A percentile compares a stretch with the other conserved stretches of the same genome.
Conservation (phyloP, 2,329 filamentous ascomycete genomes). For the Lojkania enalia region DNA sequence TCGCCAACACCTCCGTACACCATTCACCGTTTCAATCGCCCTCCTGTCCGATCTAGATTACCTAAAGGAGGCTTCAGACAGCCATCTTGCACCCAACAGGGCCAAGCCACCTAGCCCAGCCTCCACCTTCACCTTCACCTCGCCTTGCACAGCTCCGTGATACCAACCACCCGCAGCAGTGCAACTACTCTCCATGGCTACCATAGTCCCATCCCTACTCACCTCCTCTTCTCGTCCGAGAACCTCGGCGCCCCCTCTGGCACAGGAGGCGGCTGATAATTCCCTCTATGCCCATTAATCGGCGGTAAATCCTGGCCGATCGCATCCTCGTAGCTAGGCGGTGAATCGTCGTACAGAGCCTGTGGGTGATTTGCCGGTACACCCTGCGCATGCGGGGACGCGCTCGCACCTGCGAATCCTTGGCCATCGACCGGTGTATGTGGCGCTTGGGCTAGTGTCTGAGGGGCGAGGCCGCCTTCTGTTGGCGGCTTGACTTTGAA, state of each 20-base stretch:
- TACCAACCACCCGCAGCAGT: no score
- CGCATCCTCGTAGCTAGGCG: conserved; percentile 92
- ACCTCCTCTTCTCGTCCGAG: conserved; percentile 42
- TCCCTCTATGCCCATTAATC: conserved; percentile 70
- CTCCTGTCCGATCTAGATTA: no score
- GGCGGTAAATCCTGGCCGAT: conserved; percentile 78
- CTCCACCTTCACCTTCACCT: no score
- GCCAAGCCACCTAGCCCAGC: no score
- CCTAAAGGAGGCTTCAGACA: no score
- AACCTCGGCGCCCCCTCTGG: conserved; percentile 43
- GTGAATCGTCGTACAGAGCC: conserved; percentile 70
- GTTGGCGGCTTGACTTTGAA: conserved; percentile 15
- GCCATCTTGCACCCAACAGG: no score
- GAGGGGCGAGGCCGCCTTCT: conserved; percentile 9
- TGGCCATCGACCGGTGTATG: conserved; percentile 29
- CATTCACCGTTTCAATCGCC: no score
- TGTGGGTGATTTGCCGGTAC: conserved; percentile 25
- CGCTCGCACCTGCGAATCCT: conserved; percentile 23
- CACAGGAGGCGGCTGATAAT: conserved; percentile 57
- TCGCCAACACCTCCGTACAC: no score
- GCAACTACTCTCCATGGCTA: no score
- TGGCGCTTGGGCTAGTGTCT: conserved; percentile 20
- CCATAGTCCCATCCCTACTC: no score
- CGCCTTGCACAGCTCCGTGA: no score
- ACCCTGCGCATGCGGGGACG: conserved; percentile 25